phyloP scores from a whole-genome alignment of 1,284 basidiomycete species.

The Irpex sp. region DNA sequence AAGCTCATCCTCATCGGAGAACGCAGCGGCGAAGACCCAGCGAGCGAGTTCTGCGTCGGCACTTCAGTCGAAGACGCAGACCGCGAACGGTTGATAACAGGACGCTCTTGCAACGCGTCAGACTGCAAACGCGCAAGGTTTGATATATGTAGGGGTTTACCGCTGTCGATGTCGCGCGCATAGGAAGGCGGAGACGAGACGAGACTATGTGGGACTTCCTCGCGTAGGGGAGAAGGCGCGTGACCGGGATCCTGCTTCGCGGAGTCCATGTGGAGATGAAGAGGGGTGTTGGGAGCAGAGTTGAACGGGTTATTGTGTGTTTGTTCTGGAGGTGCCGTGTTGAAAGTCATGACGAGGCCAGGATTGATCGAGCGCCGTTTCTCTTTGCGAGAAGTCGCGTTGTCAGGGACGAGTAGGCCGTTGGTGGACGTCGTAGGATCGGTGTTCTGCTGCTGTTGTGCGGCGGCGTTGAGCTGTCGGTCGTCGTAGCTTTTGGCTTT shows the following conservation, averaged over 20 bases:
- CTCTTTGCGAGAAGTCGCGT: constrained; percentile 38
- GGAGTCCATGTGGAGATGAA: constrained; percentile 32
- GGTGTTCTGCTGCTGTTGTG: constrained; percentile 20
- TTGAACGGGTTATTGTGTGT: constrained; percentile 18
- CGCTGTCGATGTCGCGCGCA: constrained; percentile 3
- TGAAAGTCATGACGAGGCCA: constrained; percentile 37
- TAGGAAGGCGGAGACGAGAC: constrained; percentile 15
- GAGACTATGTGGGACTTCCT: constrained; percentile 34
- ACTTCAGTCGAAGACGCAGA: constrained; percentile 34
- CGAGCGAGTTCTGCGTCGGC: constrained; percentile 10
- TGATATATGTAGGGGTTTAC: constrained; percentile 12
- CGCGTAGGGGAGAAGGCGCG: constrained; percentile 41
- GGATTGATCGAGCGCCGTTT: constrained; percentile 55
- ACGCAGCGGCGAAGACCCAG: constrained; percentile 13
- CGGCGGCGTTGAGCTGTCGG: constrained; percentile 56
- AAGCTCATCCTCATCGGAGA: constrained; percentile 28
- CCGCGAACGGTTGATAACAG: constrained; percentile 26
- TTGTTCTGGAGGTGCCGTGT: constrained; percentile 30
- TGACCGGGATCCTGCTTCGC: not conserved
- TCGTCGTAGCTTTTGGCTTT: constrained; percentile 71
- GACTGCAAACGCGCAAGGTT: constrained; percentile 18
- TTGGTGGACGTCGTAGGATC: constrained; percentile 9
- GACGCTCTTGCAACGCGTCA: constrained; percentile 18
- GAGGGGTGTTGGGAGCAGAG: constrained; percentile 26
- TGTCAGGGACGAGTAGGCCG: constrained; percentile 28